These are phyloP conservation scores for Saccharomycopsis malanga DNA, from an alignment of 805 yeast genomes.

Conservation along the genomic window DNA sequence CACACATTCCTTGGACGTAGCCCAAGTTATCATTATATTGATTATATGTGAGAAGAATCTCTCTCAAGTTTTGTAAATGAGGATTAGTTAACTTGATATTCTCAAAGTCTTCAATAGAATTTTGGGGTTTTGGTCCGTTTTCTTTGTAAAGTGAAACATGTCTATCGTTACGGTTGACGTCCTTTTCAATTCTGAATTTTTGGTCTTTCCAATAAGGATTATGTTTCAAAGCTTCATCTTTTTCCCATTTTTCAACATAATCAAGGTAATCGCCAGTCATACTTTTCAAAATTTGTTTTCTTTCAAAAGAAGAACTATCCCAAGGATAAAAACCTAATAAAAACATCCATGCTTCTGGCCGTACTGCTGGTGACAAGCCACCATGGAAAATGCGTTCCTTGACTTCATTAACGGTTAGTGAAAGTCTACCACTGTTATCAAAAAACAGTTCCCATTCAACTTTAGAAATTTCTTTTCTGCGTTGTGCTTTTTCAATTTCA, in stretches of 20 bases:
- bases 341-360: slow-evolving; percentile 82
- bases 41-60: slow-evolving; percentile 79
- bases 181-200: slow-evolving; percentile 83
- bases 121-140: slow-evolving; percentile 31
- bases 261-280: slow-evolving; percentile 53
- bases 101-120: slow-evolving; percentile 29
- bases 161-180: slow-evolving; percentile 87
- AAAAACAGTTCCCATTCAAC: slow-evolving; percentile 84
- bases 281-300: slow-evolving; percentile 50
- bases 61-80: slow-evolving; percentile 64
- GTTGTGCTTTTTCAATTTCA: slow-evolving; percentile 49
- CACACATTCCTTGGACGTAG: slow-evolving; percentile 98
- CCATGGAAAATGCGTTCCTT: slow-evolving; percentile 86
- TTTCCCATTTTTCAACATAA: slow-evolving; percentile 52
- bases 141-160: slow-evolving; percentile 56
- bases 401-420: slow-evolving; percentile 69
- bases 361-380: slow-evolving; percentile 52
- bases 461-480: slow-evolving; percentile 59
- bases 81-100: slow-evolving; percentile 55
- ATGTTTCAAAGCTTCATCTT: slow-evolving; percentile 41
- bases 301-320: slow-evolving; percentile 69
- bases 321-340: slow-evolving; percentile 80
- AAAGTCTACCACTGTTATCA: slow-evolving; percentile 68
- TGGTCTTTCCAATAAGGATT: slow-evolving; percentile 86
- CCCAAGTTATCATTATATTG: slow-evolving; percentile 80